These are phyloP conservation scores for Rhynchosporium secalis DNA, from an alignment of 2,329 filamentous ascomycete genomes.

Conservation along the genomic window DNA sequence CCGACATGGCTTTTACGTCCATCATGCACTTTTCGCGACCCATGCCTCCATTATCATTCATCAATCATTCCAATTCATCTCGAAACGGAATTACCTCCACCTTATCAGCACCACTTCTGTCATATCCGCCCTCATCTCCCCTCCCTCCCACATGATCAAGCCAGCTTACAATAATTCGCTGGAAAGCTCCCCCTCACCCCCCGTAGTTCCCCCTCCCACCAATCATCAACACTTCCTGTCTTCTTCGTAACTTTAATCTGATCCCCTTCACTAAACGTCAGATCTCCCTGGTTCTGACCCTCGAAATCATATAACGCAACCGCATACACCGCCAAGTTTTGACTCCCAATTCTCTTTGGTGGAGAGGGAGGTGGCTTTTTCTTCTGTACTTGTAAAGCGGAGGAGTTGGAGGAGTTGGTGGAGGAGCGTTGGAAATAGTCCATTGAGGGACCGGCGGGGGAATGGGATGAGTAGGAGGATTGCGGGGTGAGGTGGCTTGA, in stretches of 20 bases:
- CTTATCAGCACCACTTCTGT: no score
- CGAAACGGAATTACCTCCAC: no score
- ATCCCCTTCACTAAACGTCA: slow-evolving; percentile 76
- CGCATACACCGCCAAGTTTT: slow-evolving; percentile 47
- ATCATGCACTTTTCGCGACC: neutral
- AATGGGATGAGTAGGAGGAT: slow-evolving; percentile 34
- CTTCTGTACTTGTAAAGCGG: slow-evolving; percentile 55
- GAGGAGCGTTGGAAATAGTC: slow-evolving; percentile 40
- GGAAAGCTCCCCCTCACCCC: slow-evolving; percentile 73
- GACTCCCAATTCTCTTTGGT: slow-evolving; percentile 55
- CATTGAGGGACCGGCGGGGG: slow-evolving; percentile 33
- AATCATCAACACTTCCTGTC: slow-evolving; percentile 78
- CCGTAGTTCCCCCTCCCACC: slow-evolving; percentile 79
- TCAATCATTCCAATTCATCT: slow-evolving; percentile 2
- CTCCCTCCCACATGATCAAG: slow-evolving; percentile 19
- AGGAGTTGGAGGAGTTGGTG: neutral
- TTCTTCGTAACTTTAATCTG: slow-evolving; percentile 75
- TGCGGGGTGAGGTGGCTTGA: slow-evolving; percentile 33
- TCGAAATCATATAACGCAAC: slow-evolving; percentile 75
- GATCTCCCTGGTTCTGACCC: slow-evolving; percentile 67
- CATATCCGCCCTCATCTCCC: neutral
- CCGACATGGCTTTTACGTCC: neutral
- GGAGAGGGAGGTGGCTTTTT: slow-evolving; percentile 73
- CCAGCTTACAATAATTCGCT: slow-evolving; percentile 72
- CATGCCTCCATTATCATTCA: slow-evolving; percentile 7